Conservation (phyloP, 2,329 filamentous ascomycete genomes). For the Coniella vitis region DNA sequence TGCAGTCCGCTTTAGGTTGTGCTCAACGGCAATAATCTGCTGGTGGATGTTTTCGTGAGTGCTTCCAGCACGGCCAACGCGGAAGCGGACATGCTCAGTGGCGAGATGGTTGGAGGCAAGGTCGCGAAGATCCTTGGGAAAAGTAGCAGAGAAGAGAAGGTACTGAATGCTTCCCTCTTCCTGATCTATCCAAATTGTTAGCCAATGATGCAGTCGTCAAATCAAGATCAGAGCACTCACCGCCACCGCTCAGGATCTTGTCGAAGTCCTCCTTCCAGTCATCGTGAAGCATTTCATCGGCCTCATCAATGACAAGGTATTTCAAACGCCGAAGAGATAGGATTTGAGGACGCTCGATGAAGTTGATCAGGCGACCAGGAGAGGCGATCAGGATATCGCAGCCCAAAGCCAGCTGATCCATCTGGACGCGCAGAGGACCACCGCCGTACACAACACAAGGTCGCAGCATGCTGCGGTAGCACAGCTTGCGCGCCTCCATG, state of each 20-base stretch:
- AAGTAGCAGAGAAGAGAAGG: conserved; percentile 92
- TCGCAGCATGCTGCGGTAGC: conserved; percentile 90
- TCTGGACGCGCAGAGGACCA: conserved; percentile 62
- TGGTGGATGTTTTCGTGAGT: conserved; percentile 80
- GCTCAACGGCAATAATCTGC: conserved; percentile 61
- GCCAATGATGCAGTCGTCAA: conserved; percentile 1
- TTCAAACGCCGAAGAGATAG: conserved; percentile 70
- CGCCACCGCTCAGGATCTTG: conserved; percentile 72
- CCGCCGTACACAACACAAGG: conserved; percentile 89
- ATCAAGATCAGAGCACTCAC: conserved; percentile 45
- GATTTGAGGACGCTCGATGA: conserved; percentile 65
- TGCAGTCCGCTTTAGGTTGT: conserved; percentile 59
- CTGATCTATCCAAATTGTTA: conserved; percentile 49
- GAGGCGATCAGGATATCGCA: conserved; percentile 88
- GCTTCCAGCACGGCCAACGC: conserved; percentile 80
- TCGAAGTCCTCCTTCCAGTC: conserved; percentile 75
- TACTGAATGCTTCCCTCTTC: conserved; percentile 63
- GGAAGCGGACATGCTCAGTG: conserved; percentile 69
- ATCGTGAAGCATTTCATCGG: conserved; percentile 78
- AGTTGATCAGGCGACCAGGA: conserved; percentile 77
- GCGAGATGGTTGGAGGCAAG: conserved; percentile 72
- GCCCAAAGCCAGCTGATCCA: conserved; percentile 67
- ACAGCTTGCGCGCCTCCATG: conserved; percentile 85
- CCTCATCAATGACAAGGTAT: conserved; percentile 84
- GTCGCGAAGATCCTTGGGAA: conserved; percentile 71